Evolutionary conservation across 2,329 filamentous ascomycete genomes (phyloP).

Genomic region (Penicillium sp.): DNA sequence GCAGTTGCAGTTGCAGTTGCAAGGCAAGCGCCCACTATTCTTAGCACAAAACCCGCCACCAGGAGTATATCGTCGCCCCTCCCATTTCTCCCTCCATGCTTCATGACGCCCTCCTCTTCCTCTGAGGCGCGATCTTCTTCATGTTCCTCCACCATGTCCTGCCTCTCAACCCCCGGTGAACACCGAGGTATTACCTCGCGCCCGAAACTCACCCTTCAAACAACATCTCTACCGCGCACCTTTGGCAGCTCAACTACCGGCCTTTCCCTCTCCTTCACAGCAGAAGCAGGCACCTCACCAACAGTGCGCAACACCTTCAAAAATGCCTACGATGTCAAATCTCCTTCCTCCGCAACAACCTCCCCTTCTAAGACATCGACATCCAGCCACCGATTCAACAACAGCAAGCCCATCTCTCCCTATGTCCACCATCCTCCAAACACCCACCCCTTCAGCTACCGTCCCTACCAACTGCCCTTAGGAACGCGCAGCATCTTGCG

Average conservation of each 20-base stretch:
- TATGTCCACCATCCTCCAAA: constrained; percentile 16
- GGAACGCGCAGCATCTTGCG: constrained; percentile 46
- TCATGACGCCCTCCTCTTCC: constrained; percentile 10
- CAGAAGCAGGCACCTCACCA: constrained; percentile 49
- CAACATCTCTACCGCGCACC: constrained; percentile 45
- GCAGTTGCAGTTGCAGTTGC: constrained; percentile 7
- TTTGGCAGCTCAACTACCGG: constrained; percentile 52
- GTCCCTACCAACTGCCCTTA: constrained; percentile 41
- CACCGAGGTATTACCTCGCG: constrained; percentile 32
- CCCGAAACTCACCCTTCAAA: constrained; percentile 59
- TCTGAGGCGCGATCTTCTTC: constrained; percentile 7
- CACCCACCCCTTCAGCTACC: constrained; percentile 13
- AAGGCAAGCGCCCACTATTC: constrained; percentile 22
- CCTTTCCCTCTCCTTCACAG: constrained; percentile 50
- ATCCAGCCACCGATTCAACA: constrained; percentile 21
- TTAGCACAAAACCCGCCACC: constrained; percentile 18
- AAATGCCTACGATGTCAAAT: constrained; percentile 52
- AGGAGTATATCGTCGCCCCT: neutral
- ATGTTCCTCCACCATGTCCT: constrained; percentile 17
- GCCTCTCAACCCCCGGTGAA: constrained; percentile 17
- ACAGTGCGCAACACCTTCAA: constrained; percentile 58
- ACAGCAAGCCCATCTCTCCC: constrained; percentile 28
- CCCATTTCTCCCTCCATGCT: constrained; percentile 1
- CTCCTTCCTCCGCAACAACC: constrained; percentile 36
- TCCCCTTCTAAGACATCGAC: constrained; percentile 28